These are phyloP conservation scores for Lyophyllum decastes DNA, from an alignment of 768 basidiomycete species.

Conservation along the genomic window DNA sequence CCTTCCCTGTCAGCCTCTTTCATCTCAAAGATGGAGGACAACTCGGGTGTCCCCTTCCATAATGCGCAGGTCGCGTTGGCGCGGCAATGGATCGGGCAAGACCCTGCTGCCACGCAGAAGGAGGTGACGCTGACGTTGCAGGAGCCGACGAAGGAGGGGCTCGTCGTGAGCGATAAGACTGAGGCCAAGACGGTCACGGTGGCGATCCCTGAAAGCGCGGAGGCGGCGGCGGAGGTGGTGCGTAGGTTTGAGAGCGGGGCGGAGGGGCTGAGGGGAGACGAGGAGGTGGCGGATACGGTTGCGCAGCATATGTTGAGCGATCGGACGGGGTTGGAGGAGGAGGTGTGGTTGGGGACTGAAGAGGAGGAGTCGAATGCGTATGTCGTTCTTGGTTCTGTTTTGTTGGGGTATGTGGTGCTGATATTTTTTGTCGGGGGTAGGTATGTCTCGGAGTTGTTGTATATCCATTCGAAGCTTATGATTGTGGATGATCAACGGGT, in stretches of 20 bases:
- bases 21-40: constrained; percentile 71
- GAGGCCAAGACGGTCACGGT: constrained; percentile 57
- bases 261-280: constrained; percentile 52
- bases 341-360: constrained; percentile 82
- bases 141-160: constrained; percentile 46
- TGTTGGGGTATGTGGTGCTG: constrained; percentile 16
- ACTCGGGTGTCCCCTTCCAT: constrained; percentile 78
- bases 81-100: constrained; percentile 68
- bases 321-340: constrained; percentile 61
- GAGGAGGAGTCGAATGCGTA: constrained; percentile 82
- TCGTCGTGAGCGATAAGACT: constrained; percentile 55
- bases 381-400: constrained; percentile 33
- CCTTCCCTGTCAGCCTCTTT: constrained; percentile 28
- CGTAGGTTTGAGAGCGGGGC: constrained; percentile 70
- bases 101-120: constrained; percentile 40
- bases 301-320: constrained; percentile 78
- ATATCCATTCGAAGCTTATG: constrained; percentile 91
- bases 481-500: constrained; percentile 91
- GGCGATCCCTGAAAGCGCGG: constrained; percentile 61
- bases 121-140: constrained; percentile 63
- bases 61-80: constrained; percentile 87
- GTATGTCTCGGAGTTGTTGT: constrained; percentile 78
- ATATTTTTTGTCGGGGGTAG: constrained; percentile 32
- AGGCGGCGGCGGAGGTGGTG: constrained; percentile 45
- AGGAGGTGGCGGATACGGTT: constrained; percentile 73